These are phyloP conservation scores for Danielozyma ontarioensis DNA, from an alignment of 805 yeast species.

Conservation along the genomic window DNA sequence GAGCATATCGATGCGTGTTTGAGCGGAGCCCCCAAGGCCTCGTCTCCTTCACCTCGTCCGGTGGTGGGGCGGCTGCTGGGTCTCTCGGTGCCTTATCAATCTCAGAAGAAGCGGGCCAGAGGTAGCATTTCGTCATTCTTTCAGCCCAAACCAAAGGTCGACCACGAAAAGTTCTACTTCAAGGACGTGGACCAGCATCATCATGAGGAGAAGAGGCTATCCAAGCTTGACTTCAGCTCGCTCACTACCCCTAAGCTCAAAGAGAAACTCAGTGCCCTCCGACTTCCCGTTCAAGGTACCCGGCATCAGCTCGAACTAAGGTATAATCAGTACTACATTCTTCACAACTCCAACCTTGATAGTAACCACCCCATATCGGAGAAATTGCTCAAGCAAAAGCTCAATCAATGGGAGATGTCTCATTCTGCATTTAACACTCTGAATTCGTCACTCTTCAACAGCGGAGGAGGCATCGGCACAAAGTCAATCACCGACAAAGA, in stretches of 20 bases:
- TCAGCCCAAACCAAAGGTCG: constrained; percentile 5
- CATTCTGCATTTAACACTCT: constrained; percentile 30
- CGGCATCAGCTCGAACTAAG: constrained; percentile 61
- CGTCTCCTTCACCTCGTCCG: too few species aligned
- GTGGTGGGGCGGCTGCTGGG: too few species aligned
- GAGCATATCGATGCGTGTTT: constrained; percentile 63
- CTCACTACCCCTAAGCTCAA: constrained; percentile 56
- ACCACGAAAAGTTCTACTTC: constrained; percentile 26
- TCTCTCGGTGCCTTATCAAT: constrained; percentile 1
- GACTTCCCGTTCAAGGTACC: constrained; percentile 59
- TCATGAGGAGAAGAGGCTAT: constrained; percentile 37
- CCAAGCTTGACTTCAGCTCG: constrained; percentile 61
- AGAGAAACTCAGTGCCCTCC: constrained; percentile 49
- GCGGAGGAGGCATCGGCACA: constrained; percentile 13
- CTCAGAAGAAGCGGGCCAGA: constrained; percentile 3
- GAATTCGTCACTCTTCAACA: constrained; percentile 14
- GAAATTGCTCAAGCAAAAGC: constrained; percentile 46
- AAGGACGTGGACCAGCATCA: constrained; percentile 19
- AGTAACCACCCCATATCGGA: constrained; percentile 59
- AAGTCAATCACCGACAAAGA: constrained; percentile 40
- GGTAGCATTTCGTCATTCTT: constrained; percentile 2
- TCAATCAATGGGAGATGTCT: constrained; percentile 62
- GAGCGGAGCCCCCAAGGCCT: constrained; percentile 16
- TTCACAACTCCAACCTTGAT: constrained; percentile 81
- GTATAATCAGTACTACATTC: constrained; percentile 68